Evolutionary conservation across 2,329 filamentous ascomycete genomes (phyloP).

Genomic region (Pseudogymnoascus sp.): DNA sequence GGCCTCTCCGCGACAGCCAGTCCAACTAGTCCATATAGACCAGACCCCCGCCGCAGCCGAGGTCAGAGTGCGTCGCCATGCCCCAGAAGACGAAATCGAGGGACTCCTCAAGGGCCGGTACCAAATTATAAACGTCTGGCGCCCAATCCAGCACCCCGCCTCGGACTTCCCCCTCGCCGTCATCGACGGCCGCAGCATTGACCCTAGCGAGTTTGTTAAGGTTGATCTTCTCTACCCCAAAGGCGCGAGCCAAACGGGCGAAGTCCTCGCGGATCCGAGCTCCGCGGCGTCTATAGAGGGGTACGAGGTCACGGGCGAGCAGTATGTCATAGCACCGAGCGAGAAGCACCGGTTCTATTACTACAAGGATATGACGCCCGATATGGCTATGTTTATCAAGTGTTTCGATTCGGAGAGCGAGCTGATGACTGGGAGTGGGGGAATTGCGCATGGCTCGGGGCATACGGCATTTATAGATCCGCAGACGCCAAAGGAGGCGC

Average conservation of each 20-base stretch:
- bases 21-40: conserved; percentile 68
- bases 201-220: conserved; percentile 56
- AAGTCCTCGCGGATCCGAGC: conserved; percentile 48
- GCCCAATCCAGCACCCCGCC: conserved; percentile 44
- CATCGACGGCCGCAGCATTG: conserved; percentile 45
- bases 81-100: conserved; percentile 55
- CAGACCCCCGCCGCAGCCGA: conserved; percentile 60
- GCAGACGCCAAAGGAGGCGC: conserved; percentile 56
- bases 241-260: conserved; percentile 66
- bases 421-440: conserved; percentile 33
- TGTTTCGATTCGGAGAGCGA: conserved; percentile 59
- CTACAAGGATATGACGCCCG: conserved; percentile 58
- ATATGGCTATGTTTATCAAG: conserved; percentile 67
- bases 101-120: conserved; percentile 56
- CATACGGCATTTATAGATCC: conserved; percentile 75
- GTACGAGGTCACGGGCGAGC: conserved; percentile 56
- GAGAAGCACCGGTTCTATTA: conserved; percentile 58
- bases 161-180: conserved; percentile 46
- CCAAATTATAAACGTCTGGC: conserved; percentile 79
- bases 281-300: conserved; percentile 43
- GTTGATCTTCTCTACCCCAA: conserved; percentile 67
- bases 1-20: conserved; percentile 52
- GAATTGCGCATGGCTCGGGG: conserved; percentile 33
- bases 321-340: conserved; percentile 48
- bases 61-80: conserved; percentile 58